Conservation (phyloP, 2,329 filamentous ascomycete species). For the Dothideomycetidae sp. region DNA sequence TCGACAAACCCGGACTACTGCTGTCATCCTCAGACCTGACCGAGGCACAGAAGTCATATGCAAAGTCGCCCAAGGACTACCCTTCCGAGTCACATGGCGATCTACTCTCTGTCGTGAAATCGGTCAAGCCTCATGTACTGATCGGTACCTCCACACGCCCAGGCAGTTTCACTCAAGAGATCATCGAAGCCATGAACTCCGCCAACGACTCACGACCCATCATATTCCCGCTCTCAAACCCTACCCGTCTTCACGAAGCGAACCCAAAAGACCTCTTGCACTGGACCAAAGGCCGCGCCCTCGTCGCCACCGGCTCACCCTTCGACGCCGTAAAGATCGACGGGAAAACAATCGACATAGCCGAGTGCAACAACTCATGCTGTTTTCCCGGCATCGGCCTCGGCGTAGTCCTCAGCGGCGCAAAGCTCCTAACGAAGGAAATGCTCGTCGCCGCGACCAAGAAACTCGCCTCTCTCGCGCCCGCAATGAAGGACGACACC, state of each 20-base stretch:
- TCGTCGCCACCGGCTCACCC: constrained; percentile 73
- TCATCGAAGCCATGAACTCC: constrained; percentile 61
- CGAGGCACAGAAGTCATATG: constrained; percentile 52
- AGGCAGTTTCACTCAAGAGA: constrained; percentile 58
- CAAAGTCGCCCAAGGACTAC: constrained; percentile 52
- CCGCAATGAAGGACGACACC: constrained; percentile 49
- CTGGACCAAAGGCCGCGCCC: constrained; percentile 64
- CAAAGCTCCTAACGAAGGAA: constrained; percentile 52
- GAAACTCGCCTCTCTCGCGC: constrained; percentile 56
- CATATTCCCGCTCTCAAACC: constrained; percentile 76
- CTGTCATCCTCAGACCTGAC: constrained; percentile 49
- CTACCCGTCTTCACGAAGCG: constrained; percentile 71
- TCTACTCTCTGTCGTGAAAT: constrained; percentile 52
- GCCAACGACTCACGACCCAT: constrained; percentile 59
- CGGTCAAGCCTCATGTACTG: constrained; percentile 64
- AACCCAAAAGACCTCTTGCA: constrained; percentile 58
- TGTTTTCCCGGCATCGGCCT: constrained; percentile 79
- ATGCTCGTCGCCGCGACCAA: constrained; percentile 73
- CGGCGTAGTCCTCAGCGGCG: constrained; percentile 57
- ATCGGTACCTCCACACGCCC: constrained; percentile 74
- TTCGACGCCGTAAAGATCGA: constrained; percentile 57
- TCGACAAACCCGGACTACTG: constrained; percentile 55
- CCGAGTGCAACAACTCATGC: constrained; percentile 81
- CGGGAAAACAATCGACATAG: constrained; percentile 43
- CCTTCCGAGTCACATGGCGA: constrained; percentile 39